Evolutionary conservation across 208 protist species (phyloP).

Genomic region (Leishmania mexicana): DNA sequence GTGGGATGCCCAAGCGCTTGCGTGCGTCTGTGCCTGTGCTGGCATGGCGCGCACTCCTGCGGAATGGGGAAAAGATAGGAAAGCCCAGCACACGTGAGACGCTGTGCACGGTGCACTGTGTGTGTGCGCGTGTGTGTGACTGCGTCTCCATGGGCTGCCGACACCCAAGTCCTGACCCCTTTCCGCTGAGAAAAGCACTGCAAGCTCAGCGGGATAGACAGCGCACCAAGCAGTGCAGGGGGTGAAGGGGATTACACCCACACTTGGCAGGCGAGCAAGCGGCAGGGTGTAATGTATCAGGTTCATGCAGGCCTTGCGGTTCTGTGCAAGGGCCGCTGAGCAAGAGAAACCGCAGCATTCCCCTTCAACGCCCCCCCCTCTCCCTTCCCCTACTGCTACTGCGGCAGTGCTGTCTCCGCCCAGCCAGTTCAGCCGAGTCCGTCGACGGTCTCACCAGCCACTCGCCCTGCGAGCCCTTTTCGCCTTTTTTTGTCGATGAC

Average conservation of each 20-base stretch:
- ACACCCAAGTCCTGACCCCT: not conserved
- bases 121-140: not conserved
- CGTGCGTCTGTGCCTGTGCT: slow-evolving; percentile 53
- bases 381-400: not conserved
- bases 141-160: not conserved
- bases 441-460: not conserved
- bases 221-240: not conserved
- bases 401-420: not conserved
- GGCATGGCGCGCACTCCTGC: slow-evolving; percentile 31
- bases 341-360: not conserved
- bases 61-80: not conserved
- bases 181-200: not conserved
- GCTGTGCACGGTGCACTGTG: not conserved
- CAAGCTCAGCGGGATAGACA: not conserved
- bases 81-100: not conserved
- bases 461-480: not conserved
- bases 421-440: not conserved
- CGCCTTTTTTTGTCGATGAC: not conserved
- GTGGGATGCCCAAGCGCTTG: slow-evolving; percentile 84
- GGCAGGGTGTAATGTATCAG: not conserved
- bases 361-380: not conserved
- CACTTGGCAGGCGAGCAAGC: not conserved
- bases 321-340: not conserved
- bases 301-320: not conserved
- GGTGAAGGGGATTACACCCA: not conserved